Evolutionary conservation across 768 basidiomycete species (phyloP).

Genomic region (Amanita thiersii): DNA sequence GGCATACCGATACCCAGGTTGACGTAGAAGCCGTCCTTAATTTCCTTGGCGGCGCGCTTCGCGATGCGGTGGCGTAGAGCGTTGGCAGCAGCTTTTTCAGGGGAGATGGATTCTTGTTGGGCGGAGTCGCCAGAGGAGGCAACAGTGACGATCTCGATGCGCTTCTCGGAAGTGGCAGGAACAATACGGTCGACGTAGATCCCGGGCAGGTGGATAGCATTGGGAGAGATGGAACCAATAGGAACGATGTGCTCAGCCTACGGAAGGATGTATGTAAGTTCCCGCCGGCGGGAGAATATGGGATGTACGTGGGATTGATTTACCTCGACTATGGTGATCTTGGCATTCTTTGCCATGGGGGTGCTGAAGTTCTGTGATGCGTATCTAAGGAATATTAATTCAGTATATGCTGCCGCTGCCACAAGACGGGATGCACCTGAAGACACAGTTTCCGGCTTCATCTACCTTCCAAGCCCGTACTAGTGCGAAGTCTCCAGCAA

Average conservation of each 20-base stretch:
- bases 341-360: conserved; percentile 86
- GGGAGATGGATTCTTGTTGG: conserved; percentile 19
- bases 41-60: conserved; percentile 80
- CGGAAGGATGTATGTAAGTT: not conserved
- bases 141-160: conserved; percentile 68
- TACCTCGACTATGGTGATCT: conserved; percentile 85
- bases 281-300: not conserved
- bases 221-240: conserved; percentile 70
- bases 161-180: conserved; percentile 63
- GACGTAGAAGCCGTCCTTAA: conserved; percentile 82
- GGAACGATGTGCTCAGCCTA: conserved; percentile 90
- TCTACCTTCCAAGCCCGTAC: conserved; percentile 90
- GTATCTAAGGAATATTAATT: conserved; percentile 40
- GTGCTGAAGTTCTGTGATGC: conserved; percentile 83
- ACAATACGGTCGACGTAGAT: conserved; percentile 90
- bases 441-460: conserved; percentile 84
- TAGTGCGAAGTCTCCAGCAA: conserved; percentile 78
- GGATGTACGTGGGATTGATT: conserved; percentile 1
- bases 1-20: conserved; percentile 92
- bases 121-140: conserved; percentile 36
- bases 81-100: conserved; percentile 45
- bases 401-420: not conserved
- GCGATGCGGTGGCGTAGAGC: conserved; percentile 69
- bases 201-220: conserved; percentile 75
- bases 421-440: conserved; percentile 45